A percentile compares a stretch with the other conserved stretches of the same genome.
Conservation (phyloP, 2,329 filamentous ascomycete species). For the Talaromyces piceae region DNA sequence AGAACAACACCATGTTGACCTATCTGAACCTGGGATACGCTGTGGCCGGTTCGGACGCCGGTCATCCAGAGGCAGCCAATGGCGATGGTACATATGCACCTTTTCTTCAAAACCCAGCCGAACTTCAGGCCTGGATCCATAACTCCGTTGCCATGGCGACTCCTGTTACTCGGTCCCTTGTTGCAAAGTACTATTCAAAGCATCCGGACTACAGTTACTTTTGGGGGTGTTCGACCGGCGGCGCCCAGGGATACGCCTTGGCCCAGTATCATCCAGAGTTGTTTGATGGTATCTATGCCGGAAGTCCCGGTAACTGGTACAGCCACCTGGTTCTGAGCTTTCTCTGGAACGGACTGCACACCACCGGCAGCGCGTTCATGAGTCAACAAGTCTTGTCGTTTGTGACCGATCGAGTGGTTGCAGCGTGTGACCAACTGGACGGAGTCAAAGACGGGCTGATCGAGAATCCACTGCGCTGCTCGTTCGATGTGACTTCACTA, state of each 20-base stretch:
- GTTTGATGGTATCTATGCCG: conserved; percentile 39
- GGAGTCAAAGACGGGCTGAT: conserved; percentile 11
- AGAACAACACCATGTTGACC: neutral
- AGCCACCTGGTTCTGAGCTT: conserved; percentile 16
- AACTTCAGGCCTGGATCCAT: conserved; percentile 28
- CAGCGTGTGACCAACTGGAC: conserved; percentile 1
- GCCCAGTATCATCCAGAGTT: conserved; percentile 34
- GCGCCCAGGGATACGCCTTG: conserved; percentile 37
- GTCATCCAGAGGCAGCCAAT: conserved; percentile 4
- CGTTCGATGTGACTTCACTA: conserved; percentile 6
- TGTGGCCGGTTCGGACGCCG: neutral
- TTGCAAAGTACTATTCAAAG: conserved; percentile 25
- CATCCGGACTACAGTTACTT: conserved; percentile 32
- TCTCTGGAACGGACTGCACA: conserved; percentile 11
- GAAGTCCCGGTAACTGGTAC: conserved; percentile 35
- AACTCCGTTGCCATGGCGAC: conserved; percentile 30
- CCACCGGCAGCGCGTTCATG: conserved; percentile 1
- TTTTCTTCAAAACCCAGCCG: neutral
- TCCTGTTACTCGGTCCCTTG: conserved; percentile 21
- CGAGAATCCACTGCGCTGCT: conserved; percentile 11
- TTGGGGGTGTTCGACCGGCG: conserved; percentile 36
- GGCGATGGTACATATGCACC: conserved; percentile 5
- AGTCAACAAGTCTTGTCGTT: conserved; percentile 1
- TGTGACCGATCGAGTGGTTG: neutral
- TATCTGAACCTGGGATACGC: neutral